Evolutionary conservation across 106 monocot species (phyloP), one percentile per base, ranked within the genome.

Genomic region (Platanthera zijinensis): DNA sequence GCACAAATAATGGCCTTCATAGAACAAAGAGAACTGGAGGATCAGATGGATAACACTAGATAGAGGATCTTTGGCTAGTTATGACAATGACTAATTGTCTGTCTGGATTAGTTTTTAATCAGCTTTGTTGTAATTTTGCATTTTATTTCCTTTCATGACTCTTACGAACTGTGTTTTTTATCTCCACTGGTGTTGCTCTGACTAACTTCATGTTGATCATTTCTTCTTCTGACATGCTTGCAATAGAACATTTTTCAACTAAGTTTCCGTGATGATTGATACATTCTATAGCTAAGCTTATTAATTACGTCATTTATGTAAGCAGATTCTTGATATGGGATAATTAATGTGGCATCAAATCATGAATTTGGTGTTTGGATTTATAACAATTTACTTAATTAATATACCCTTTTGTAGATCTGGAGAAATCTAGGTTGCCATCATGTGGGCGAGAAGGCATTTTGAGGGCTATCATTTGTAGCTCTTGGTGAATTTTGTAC

Each of bases 381-480:
- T 54, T 66, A 28, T 66, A 30, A 66, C 32, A 30, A 32, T 32
- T 32, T 66, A 10, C 66, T 28, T 66, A 10, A 7, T 8, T 59
- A n/a, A 5, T 59, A 10, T 66, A 66, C 30, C 9, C 25, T 66
- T 30, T 66, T 66, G 66, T 12, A 66, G 66, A 66, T 66, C 66
- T 66, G 25, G 66, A 66, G 30, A 10, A 28, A 66, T 72, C 21
- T 72, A 51, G 46, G 51, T 3, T 72, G 18, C 10, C 9, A 72
- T 22, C 74, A 90, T 90, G 90, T 90, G 83, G 90, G 81, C 82
- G 9, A 49, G 79, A 13, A 85, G 78, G 79, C 77, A 50, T 69
- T 79, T 83, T 12, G 80, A 82, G 6, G 83, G 81, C 69, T 78
- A 72, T 45, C 77, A 70, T 72, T 82, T 82, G 57, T 85, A 69